Base-by-base conservation (phyloP, 2,329 filamentous ascomycete species). In the Elsinoe necatrix region DNA sequence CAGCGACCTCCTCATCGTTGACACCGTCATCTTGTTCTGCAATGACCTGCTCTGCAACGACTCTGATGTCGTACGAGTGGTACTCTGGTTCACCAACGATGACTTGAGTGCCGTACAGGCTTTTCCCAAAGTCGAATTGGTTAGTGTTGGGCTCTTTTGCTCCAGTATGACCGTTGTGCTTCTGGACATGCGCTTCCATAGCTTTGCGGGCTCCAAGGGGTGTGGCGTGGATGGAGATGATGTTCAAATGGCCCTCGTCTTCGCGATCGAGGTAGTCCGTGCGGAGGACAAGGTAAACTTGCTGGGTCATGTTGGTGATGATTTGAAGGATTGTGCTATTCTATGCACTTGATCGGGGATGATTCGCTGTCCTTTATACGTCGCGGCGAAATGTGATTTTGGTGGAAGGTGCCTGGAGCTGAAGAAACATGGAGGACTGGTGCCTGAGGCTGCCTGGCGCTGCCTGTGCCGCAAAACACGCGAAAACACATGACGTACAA, bases 221-320 rank as follows among this genome's bases (percentile, higher is more conserved):
- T 14, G 47, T 52, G 37, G 20, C 39, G 27, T 54, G 48, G 3
- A 57, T 21, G 25, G 56, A 52, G 23, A 57, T 54, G 35, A 57
- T 25, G 35, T 42, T 31, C 25, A 27, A 14, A 12, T 48, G 47
- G 8, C 56, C 47, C 14, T 37, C 25, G 31, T 54, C 56, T 34
- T 39, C 16, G 25, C 27, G 25, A 21, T 41, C 34, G 29, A 51
- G 47, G 27, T 54, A 57, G 37, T 57, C 56, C 14, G 56, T 57
- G n/a, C 56, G 47, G 35, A 57, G 21, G 5, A 57, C 12, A 23
- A 37, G 23, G 23, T 43, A 57, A 25, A 57, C 37, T 21, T 52
- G 39, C 12, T 31, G 16, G 9, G 27, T 4, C 27, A 29, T 29
- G 4, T 29, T 29, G 27, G 4, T 29, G 27, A 29, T 29, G 27